Base-by-base conservation (phyloP, 768 basidiomycete genomes). In the Termitomyces sp. region DNA sequence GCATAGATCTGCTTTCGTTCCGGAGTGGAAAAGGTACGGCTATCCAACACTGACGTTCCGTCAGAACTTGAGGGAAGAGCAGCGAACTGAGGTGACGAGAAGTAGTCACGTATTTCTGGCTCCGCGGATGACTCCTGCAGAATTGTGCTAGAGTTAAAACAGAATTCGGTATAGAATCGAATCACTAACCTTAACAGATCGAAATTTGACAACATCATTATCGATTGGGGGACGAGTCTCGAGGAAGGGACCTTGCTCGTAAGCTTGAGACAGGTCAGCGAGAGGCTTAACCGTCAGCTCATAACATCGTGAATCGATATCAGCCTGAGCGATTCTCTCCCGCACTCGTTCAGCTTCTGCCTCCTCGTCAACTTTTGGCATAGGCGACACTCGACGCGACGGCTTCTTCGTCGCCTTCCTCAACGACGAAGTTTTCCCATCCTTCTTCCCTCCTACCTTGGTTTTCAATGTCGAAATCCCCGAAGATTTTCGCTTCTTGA, bases 231-330 rank as follows among this genome's bases (percentile, higher is more conserved):
- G 59, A 50, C 72, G 59, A 50, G 72, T 70, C 21, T 70, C 69
- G 31, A 72, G 63, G 28, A 67, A 68, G 19, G 71, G 60, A 57
- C 64, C 62, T 30, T 73, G 70, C 48, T 85, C 84, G 65, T 87
- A 89, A 0, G 89, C 89, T 59, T 79, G 75, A 42, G 77, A 86
- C 48, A 91, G 83, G 68, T 91, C 89, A 38, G 89, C 89, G 62
- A 91, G 70, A 44, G 89, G 89, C 64, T 80, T 74, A 61, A 91
- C 89, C 5, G 89, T 91, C 61, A 91, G 67, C 63, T 89, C 89
- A 65, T 90, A 89, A 71, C 89, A 90, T 50, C 80, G 80, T n/a
- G 89, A 82, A 63, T 89, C 83, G 52, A 86, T 83, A 42, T 75
- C 70, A 3, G 75, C 76, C 65, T 89, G 85, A 15, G 75, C 66